Evolutionary conservation across 331 rosid genomes (phyloP), one percentile per base, ranked within the genome.

Genomic region (Pyracantha coccinea): DNA sequence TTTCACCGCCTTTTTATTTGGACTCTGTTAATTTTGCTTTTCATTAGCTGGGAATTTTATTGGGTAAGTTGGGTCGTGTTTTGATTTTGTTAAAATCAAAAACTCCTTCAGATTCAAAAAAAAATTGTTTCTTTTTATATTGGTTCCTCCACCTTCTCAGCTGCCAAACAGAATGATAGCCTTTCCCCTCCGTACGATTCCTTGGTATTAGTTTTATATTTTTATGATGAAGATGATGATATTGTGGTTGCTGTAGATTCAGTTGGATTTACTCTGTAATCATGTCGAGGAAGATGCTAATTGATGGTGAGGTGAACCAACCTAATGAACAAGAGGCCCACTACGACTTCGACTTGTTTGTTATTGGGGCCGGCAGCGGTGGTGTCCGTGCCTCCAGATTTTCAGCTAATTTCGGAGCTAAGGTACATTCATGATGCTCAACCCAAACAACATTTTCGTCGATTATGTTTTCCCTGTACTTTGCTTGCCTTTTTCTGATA

Each of bases 321-420:
- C 59, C 83, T 58, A 80, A 38, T 14, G 92, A 85, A 69, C 90
- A 77, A 23, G 92, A 58, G 38, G 63, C 50, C 4, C 71, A 71
- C 35, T 94, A 82, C 68, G 97, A 94, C 75, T 94, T 86, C 60
- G 99, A 94, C 75, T 77, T 94, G 84, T 94, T 92, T 53, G 85
- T 94, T 33, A 89, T 94, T 83, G 99, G 97, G 62, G 99, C 99
- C 55, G 99, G 99, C 64, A 94, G 99, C 60, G 99, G 99, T 15
- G 99, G 99, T 58, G 99, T 94, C 82, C 97, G 99, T 79, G 99
- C 91, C 45, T 65, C 96, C 75, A 87, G 99, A 81, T 89, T 94
- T 82, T 81, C 99, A 15, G 89, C 99, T 44, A 87, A 69, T 76
- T 82, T 21, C 73, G 99, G 99, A 75, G 99, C 97, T 17, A 94